Evolutionary conservation across 164 flowering plant genomes (phyloP).

Genomic region (Platanus orientalis): DNA sequence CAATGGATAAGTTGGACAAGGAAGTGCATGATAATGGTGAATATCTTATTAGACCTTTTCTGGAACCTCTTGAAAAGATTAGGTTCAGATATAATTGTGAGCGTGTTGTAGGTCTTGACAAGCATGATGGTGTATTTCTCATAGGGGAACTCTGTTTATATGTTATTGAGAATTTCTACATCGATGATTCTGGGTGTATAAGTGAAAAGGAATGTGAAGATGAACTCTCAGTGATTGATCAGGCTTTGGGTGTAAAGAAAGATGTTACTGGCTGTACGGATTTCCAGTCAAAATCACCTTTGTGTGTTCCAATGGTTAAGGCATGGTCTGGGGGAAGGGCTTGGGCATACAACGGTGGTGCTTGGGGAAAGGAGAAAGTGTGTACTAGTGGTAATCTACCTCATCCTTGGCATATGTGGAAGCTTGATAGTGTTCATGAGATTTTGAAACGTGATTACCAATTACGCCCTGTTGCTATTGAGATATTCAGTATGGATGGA

Average conservation of each 20-base stretch:
- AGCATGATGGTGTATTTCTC: constrained; percentile 79
- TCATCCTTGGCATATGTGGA: constrained; percentile 84
- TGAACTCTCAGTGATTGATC: constrained; percentile 80
- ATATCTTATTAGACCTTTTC: constrained; percentile 68
- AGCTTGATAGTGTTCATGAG: constrained; percentile 71
- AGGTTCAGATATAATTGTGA: constrained; percentile 69
- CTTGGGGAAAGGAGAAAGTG: constrained; percentile 82
- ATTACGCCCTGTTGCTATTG: constrained; percentile 80
- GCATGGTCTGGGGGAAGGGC: constrained; percentile 62
- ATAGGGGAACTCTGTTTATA: constrained; percentile 68
- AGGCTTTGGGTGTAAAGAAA: constrained; percentile 84
- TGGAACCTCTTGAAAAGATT: constrained; percentile 66
- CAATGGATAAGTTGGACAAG: constrained; percentile 53
- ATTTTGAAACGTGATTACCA: constrained; percentile 81
- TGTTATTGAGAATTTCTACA: constrained; percentile 75
- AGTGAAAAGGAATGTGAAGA: constrained; percentile 73
- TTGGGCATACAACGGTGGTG: constrained; percentile 85
- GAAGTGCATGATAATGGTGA: constrained; percentile 73
- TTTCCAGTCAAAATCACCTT: constrained; percentile 60
- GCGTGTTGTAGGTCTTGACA: constrained; percentile 74
- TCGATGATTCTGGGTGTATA: constrained; percentile 63
- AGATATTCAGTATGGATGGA: constrained; percentile 86
- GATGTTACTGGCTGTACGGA: constrained; percentile 48
- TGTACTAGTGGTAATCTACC: constrained; percentile 53
- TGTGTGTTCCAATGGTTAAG: constrained; percentile 42